A percentile compares a stretch with the other conserved stretches of the same genome.
Evolutionary conservation across 2,329 filamentous ascomycete species (phyloP).

Genomic region (Microdochium paspali): DNA sequence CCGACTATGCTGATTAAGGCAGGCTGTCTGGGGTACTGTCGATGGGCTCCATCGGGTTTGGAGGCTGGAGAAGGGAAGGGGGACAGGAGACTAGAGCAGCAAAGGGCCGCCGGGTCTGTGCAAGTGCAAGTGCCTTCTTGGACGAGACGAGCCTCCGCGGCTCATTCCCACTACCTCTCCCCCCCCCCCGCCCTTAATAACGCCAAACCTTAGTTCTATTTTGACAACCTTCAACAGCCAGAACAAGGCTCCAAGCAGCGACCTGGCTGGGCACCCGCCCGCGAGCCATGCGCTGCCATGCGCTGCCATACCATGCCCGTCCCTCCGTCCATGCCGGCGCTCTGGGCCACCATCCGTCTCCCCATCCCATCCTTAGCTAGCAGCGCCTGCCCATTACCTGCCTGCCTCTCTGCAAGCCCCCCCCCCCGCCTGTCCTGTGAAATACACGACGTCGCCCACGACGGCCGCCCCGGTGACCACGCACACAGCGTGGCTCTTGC

Average conservation of each 20-base stretch:
- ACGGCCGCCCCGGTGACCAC: background rate
- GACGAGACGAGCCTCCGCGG: conserved; percentile 15
- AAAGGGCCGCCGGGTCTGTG: background rate
- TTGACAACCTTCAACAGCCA: background rate
- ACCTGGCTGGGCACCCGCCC: too few relatives aligned
- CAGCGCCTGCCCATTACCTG: background rate
- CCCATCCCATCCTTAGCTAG: background rate
- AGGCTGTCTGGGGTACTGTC: background rate
- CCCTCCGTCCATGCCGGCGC: too few relatives aligned
- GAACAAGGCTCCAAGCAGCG: too few relatives aligned
- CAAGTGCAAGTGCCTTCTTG: background rate
- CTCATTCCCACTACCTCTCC: conserved; percentile 2
- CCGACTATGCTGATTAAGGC: background rate
- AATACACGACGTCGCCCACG: background rate
- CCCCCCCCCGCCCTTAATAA: conserved; percentile 11
- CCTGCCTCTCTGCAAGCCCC: background rate
- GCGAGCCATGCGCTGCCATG: too few relatives aligned
- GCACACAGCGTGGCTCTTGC: background rate
- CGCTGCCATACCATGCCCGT: too few relatives aligned
- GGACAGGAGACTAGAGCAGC: too few relatives aligned
- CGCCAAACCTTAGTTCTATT: conserved; percentile 11
- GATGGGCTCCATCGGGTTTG: too few relatives aligned
- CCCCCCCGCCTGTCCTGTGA: background rate
- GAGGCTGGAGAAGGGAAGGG: too few relatives aligned
- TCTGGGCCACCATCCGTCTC: too few relatives aligned